Percentiles rank a stretch among this genome's conserved stretches.
These are phyloP conservation scores for Candida insectorum DNA, from an alignment of 805 yeast species.

Conservation along the genomic window DNA sequence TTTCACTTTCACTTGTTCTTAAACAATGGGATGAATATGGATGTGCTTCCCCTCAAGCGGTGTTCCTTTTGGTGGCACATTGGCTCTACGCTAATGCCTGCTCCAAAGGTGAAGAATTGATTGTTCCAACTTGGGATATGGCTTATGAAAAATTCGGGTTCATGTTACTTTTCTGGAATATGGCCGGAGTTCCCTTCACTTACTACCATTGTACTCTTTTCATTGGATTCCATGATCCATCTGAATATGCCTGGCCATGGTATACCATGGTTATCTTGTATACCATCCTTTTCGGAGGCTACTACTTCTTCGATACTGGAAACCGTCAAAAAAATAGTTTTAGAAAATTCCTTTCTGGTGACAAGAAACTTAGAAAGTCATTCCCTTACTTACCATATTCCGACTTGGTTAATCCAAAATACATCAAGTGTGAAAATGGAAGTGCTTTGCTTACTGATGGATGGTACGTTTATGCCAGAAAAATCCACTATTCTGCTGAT, in stretches of 20 bases:
- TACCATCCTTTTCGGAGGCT: constrained; percentile 59
- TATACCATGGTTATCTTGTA: constrained; percentile 56
- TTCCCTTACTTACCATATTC: constrained; percentile 93
- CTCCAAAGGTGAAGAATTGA: constrained; percentile 95
- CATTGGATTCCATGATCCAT: constrained; percentile 78
- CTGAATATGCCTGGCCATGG: constrained; percentile 73
- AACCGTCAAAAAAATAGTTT: constrained; percentile 95
- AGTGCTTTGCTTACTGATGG: constrained; percentile 86
- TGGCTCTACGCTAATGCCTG: constrained; percentile 97
- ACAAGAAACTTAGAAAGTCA: constrained; percentile 68
- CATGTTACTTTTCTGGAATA: constrained; percentile 98
- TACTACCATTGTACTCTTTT: constrained; percentile 91
- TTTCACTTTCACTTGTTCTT: constrained; percentile 69
- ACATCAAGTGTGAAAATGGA: constrained; percentile 82
- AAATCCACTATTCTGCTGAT: constrained; percentile 94
- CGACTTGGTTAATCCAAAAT: constrained; percentile 76
- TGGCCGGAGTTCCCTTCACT: constrained; percentile 98
- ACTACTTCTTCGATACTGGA: constrained; percentile 91
- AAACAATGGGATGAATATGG: constrained; percentile 85
- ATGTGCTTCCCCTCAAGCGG: constrained; percentile 69
- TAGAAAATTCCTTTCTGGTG: constrained; percentile 82
- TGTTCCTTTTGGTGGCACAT: constrained; percentile 74
- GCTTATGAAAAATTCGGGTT: constrained; percentile 99
- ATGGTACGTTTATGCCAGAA: constrained; percentile 92
- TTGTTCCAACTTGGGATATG: constrained; percentile 99